These are phyloP conservation scores for Telopea speciosissima DNA, from an alignment of 177 flowering plant species.

Conservation along the genomic window DNA sequence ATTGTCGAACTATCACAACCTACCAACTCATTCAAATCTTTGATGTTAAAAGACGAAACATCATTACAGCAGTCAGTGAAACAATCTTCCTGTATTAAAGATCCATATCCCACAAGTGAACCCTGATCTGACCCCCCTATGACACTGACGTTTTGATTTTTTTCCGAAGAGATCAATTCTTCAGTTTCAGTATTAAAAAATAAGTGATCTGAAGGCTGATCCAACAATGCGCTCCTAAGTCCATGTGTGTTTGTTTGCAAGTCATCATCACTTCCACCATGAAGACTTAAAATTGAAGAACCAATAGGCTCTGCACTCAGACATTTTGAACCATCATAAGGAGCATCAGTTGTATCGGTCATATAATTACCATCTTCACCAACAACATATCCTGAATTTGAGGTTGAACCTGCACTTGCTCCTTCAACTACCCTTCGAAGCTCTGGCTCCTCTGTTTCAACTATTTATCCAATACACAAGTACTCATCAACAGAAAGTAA, in stretches of 20 bases:
- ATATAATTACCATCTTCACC: constrained; percentile 1
- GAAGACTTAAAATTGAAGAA: constrained; percentile 10
- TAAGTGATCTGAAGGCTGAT: not conserved
- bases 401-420: constrained; percentile 5
- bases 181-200: constrained; percentile 10
- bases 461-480: constrained; percentile 10
- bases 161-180: constrained; percentile 14
- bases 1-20: constrained; percentile 8
- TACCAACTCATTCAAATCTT: constrained; percentile 8
- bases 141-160: constrained; percentile 5
- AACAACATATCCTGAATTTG: constrained; percentile 3
- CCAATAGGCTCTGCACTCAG: constrained; percentile 2
- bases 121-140: constrained; percentile 6
- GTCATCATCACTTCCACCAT: constrained; percentile 12
- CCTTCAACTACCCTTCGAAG: constrained; percentile 3
- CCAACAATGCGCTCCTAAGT: not conserved
- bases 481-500: not conserved
- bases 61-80: not conserved
- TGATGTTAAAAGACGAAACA: not conserved
- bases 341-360: constrained; percentile 1
- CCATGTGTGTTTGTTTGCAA: not conserved
- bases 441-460: constrained; percentile 10
- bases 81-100: constrained; percentile 1
- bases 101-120: constrained; percentile 1
- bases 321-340: not conserved